A percentile compares a stretch with the other conserved stretches of the same genome.
Conservation (phyloP, 371 early-diverging fungal genomes). For the Actinomortierella wolfii region DNA sequence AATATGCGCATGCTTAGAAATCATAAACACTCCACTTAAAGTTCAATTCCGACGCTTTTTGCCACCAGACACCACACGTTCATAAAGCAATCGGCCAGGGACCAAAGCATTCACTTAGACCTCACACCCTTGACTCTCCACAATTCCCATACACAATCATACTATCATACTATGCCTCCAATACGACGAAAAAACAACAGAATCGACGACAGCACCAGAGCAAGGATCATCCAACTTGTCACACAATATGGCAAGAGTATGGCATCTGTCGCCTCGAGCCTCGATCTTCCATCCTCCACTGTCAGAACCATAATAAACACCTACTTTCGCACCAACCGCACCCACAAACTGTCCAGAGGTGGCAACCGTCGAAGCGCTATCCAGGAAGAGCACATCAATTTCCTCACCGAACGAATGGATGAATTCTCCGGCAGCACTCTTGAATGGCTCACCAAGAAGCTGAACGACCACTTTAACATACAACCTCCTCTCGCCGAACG, state of each 20-base stretch:
- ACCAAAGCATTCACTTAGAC: too few relatives aligned
- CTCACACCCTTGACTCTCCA: too few relatives aligned
- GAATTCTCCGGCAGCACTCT: neutral
- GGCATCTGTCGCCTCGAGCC: neutral
- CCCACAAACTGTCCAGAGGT: neutral
- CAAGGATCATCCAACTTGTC: neutral
- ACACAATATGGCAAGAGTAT: neutral
- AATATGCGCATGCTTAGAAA: too few relatives aligned
- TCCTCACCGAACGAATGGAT: neutral
- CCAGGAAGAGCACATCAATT: neutral
- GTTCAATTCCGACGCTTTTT: too few relatives aligned
- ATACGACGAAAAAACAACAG: neutral
- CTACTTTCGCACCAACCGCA: neutral
- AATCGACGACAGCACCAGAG: constrained; percentile 1
- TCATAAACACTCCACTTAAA: too few relatives aligned
- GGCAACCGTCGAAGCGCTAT: neutral
- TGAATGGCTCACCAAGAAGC: neutral
- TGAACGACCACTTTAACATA: constrained; percentile 1
- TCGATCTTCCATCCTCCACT: neutral
- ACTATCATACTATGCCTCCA: neutral
- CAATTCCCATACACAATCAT: too few relatives aligned
- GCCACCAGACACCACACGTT: too few relatives aligned
- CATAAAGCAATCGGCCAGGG: too few relatives aligned
- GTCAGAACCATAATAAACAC: neutral
- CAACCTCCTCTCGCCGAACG: neutral